Evolutionary conservation across 169 alveolate genomes (phyloP).

Genomic region (Ichthyophthirius multifiliis): DNA sequence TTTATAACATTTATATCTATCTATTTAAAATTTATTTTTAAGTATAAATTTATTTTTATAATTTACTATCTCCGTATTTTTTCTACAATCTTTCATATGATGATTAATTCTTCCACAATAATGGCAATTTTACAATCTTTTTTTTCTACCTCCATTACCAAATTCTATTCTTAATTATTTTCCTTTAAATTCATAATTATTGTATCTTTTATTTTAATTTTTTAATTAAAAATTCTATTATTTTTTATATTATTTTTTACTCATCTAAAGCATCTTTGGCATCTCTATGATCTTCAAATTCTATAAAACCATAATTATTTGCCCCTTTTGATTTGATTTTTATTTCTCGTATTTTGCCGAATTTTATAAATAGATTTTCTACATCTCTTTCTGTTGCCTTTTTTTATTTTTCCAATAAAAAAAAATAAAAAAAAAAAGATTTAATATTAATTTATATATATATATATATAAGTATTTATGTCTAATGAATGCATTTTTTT

Average conservation of each 20-base stretch:
- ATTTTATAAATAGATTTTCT: background rate
- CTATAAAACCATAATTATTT: background rate
- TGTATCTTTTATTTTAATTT: background rate
- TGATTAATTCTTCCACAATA: background rate
- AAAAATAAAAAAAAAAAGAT: background rate
- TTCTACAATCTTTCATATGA: background rate
- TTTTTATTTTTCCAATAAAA: background rate
- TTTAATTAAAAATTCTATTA: no score
- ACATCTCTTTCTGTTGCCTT: background rate
- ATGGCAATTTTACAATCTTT: background rate
- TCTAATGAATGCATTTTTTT: no score
- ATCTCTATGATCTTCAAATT: background rate
- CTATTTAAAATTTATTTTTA: background rate
- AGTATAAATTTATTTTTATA: no score
- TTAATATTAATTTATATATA: no score
- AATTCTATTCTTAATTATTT: background rate
- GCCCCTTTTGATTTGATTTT: conserved; percentile 1
- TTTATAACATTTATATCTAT: background rate
- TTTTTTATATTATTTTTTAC: no score
- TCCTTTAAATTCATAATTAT: background rate
- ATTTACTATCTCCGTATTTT: background rate
- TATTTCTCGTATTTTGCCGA: background rate
- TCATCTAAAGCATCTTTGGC: conserved; percentile 5
- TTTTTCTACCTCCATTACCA: conserved; percentile 15
- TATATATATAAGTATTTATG: no score